phyloP scores from a whole-genome alignment of 1,139 yeast genomes.

The Debaryomyces fabryi region DNA sequence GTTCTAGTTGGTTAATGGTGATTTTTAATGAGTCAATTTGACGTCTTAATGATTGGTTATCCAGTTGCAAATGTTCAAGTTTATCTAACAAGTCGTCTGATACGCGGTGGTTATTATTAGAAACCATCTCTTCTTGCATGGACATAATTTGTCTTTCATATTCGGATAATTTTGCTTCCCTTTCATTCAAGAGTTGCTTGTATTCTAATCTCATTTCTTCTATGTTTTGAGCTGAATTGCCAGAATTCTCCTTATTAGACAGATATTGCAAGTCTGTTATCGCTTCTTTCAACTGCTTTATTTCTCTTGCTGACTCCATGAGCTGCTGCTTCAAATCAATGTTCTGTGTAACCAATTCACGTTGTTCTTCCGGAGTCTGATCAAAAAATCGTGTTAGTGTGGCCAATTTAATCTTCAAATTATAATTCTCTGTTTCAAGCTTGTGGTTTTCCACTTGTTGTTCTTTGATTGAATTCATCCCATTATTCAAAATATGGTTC shows the following conservation, averaged over 20 bases:
- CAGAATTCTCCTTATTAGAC: slow-evolving; percentile 21
- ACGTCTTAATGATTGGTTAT: slow-evolving; percentile 12
- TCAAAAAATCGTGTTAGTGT: slow-evolving; percentile 53
- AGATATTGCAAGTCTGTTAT: slow-evolving; percentile 16
- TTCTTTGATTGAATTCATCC: slow-evolving; percentile 46
- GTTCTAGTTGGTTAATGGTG: slow-evolving; percentile 3
- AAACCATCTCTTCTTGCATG: slow-evolving; percentile 5
- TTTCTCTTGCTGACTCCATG: slow-evolving; percentile 23
- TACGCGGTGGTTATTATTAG: neutral
- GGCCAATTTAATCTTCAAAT: slow-evolving; percentile 59
- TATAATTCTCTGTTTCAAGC: slow-evolving; percentile 62
- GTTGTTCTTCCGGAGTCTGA: slow-evolving; percentile 47
- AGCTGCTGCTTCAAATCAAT: slow-evolving; percentile 44
- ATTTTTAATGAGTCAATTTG: slow-evolving; percentile 7
- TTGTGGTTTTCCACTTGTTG: slow-evolving; percentile 55
- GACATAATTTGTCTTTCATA: slow-evolving; percentile 12
- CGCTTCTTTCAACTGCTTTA: slow-evolving; percentile 17
- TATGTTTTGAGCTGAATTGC: slow-evolving; percentile 10
- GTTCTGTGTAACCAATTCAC: slow-evolving; percentile 40
- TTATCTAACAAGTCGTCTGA: slow-evolving; percentile 13
- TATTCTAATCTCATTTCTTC: slow-evolving; percentile 17
- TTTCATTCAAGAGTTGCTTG: slow-evolving; percentile 16
- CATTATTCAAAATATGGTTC: slow-evolving; percentile 25
- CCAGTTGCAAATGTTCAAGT: slow-evolving; percentile 13
- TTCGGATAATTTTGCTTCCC: slow-evolving; percentile 17